Conservation (phyloP, 306 rosid species). For the Alnus rubra region DNA sequence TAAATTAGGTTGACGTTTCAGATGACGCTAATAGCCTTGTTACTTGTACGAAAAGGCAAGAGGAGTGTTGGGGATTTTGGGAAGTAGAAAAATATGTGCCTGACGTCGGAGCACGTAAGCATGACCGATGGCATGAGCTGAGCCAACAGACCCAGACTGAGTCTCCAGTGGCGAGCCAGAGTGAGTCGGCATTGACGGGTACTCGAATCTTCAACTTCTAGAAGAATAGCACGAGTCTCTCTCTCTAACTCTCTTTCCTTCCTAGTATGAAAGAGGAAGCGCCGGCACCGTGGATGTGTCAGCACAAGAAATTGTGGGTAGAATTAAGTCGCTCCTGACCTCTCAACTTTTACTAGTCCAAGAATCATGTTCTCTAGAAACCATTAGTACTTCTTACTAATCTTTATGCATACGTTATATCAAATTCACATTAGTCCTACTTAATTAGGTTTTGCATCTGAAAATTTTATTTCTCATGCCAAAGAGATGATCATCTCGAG, state of each 20-base stretch:
- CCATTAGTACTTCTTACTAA: neutral
- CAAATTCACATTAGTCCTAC: neutral
- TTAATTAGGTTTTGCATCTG: no score
- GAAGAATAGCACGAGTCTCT: constrained; percentile 21
- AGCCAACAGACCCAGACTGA: constrained; percentile 25
- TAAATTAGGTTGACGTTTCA: constrained; percentile 34
- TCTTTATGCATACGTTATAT: neutral
- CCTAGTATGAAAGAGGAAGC: constrained; percentile 36
- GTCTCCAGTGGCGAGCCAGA: constrained; percentile 15
- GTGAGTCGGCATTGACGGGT: neutral
- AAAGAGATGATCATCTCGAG: neutral
- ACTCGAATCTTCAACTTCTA: constrained; percentile 31
- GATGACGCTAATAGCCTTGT: constrained; percentile 28
- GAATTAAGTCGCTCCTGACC: neutral
- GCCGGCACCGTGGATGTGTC: neutral
- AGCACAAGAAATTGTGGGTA: neutral
- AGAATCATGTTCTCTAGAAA: neutral
- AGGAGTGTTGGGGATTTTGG: neutral
- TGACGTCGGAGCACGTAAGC: constrained; percentile 37
- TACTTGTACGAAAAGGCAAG: constrained; percentile 38
- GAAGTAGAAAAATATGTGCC: neutral
- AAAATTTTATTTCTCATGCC: no score
- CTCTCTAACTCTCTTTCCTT: neutral
- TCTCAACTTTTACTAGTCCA: neutral
- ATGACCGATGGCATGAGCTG: constrained; percentile 34